phyloP scores from a whole-genome alignment of 2,329 filamentous ascomycete species.

The Diaporthe sp. region DNA sequence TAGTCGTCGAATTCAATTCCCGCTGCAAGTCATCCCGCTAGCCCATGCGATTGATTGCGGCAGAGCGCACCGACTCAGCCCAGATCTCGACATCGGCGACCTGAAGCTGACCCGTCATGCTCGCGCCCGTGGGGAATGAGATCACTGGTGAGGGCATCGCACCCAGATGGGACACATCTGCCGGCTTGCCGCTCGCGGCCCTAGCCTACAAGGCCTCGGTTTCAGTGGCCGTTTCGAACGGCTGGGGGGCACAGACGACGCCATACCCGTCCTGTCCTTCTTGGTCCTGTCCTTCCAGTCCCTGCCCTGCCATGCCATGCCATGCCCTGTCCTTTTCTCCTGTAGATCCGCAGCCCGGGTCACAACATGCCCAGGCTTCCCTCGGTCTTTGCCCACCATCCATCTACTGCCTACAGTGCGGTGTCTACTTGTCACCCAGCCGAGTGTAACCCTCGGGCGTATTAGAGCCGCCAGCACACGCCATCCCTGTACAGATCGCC shows the following conservation, averaged over 20 bases:
- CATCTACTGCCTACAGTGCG: not conserved
- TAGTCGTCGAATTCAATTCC: conserved; percentile 4
- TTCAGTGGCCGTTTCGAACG: conserved; percentile 41
- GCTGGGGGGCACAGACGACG: conserved; percentile 33
- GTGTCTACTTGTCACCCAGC: conserved; percentile 17
- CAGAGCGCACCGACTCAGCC: conserved; percentile 19
- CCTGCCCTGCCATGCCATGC: not conserved
- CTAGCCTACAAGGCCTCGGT: conserved; percentile 32
- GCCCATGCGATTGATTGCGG: conserved; percentile 7
- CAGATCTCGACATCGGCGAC: conserved; percentile 27
- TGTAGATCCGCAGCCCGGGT: conserved; percentile 32
- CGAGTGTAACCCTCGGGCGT: conserved; percentile 33
- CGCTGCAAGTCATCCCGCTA: conserved; percentile 34
- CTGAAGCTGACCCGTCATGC: conserved; percentile 20
- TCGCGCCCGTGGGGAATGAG: not conserved
- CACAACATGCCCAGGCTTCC: conserved; percentile 26
- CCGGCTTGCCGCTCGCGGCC: conserved; percentile 9
- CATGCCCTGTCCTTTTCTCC: conserved; percentile 20
- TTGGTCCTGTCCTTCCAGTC: not conserved
- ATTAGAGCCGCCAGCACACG: conserved; percentile 24
- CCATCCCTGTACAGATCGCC: conserved; percentile 39
- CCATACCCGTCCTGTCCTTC: conserved; percentile 25
- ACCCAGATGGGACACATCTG: conserved; percentile 22
- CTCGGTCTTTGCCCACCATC: conserved; percentile 20
- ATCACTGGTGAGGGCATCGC: conserved; percentile 1